These are phyloP conservation scores for Ogataea hybrid DNA, from an alignment of 1,139 yeast genomes.

Conservation along the genomic window DNA sequence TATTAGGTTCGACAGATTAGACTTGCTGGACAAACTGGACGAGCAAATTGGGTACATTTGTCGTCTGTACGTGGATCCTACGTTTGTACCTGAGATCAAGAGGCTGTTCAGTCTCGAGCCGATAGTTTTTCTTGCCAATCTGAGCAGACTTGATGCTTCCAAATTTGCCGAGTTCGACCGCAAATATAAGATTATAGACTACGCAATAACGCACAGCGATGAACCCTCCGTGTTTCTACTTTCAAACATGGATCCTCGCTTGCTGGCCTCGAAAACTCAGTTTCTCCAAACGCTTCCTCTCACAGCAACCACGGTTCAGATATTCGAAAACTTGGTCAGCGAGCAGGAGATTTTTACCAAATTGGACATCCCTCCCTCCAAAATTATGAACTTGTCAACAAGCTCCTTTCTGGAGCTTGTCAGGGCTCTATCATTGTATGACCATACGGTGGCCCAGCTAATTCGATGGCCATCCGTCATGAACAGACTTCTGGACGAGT, in stretches of 20 bases:
- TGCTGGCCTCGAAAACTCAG: slow-evolving; percentile 11
- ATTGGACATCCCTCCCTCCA: slow-evolving; percentile 12
- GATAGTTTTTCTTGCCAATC: slow-evolving; percentile 16
- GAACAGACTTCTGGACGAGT: slow-evolving; percentile 24
- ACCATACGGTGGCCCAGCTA: slow-evolving; percentile 18
- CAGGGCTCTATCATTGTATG: slow-evolving; percentile 12
- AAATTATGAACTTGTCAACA: slow-evolving; percentile 16
- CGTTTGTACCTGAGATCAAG: slow-evolving; percentile 15
- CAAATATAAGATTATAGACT: slow-evolving; percentile 20
- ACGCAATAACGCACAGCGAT: slow-evolving; percentile 13
- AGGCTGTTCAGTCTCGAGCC: slow-evolving; percentile 19
- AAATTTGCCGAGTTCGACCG: slow-evolving; percentile 20
- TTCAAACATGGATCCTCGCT: slow-evolving; percentile 22
- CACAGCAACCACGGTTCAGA: slow-evolving; percentile 19
- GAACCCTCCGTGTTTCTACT: slow-evolving; percentile 23
- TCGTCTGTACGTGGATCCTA: slow-evolving; percentile 17
- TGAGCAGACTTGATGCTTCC: slow-evolving; percentile 18
- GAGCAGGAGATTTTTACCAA: slow-evolving; percentile 11
- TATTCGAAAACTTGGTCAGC: slow-evolving; percentile 22
- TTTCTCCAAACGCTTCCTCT: slow-evolving; percentile 18
- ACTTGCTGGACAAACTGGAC: slow-evolving; percentile 16
- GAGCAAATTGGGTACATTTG: slow-evolving; percentile 26
- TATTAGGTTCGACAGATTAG: slow-evolving; percentile 2
- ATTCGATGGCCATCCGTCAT: slow-evolving; percentile 23
- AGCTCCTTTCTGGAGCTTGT: slow-evolving; percentile 22